phyloP scores from a whole-genome alignment of 208 protist genomes.

The Trypanosoma caninum region DNA sequence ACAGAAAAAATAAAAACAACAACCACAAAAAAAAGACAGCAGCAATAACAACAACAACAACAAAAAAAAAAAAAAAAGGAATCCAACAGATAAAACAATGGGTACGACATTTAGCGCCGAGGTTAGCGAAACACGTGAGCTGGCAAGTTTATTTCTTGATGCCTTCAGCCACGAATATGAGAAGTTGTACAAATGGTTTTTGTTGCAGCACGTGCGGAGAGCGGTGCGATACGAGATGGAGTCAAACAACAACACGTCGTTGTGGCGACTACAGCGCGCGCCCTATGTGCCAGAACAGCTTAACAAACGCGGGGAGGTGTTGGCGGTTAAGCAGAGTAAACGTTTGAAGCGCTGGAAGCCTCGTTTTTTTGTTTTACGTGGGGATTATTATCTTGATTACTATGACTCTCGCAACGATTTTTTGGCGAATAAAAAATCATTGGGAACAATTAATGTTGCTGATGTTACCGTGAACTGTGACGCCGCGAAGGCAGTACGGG shows the following conservation, averaged over 20 bases:
- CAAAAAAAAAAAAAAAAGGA: background rate
- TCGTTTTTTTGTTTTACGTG: conserved; percentile 15
- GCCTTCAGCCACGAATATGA: conserved; percentile 21
- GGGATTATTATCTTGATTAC: conserved; percentile 20
- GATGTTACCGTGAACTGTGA: conserved; percentile 1
- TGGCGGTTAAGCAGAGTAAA: conserved; percentile 20
- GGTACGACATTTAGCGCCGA: conserved; percentile 15
- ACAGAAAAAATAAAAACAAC: too few relatives aligned
- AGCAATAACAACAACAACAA: background rate
- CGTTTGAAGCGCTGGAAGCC: conserved; percentile 18
- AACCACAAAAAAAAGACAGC: background rate
- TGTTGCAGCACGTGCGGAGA: conserved; percentile 9
- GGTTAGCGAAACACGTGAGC: conserved; percentile 14
- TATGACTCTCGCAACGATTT: conserved; percentile 9
- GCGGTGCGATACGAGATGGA: conserved; percentile 4
- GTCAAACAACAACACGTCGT: background rate
- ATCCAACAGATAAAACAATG: background rate
- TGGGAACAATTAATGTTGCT: conserved; percentile 17
- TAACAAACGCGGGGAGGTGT: conserved; percentile 1
- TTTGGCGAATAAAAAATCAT: background rate
- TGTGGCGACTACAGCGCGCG: conserved; percentile 4
- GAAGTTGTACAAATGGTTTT: conserved; percentile 9
- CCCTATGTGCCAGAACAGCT: conserved; percentile 4
- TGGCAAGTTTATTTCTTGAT: conserved; percentile 15
- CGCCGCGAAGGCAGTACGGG: conserved; percentile 3